Evolutionary conservation across 2,329 filamentous ascomycete genomes (phyloP), one percentile per base, ranked within the genome.

Genomic region (Diaporthe amygdali): DNA sequence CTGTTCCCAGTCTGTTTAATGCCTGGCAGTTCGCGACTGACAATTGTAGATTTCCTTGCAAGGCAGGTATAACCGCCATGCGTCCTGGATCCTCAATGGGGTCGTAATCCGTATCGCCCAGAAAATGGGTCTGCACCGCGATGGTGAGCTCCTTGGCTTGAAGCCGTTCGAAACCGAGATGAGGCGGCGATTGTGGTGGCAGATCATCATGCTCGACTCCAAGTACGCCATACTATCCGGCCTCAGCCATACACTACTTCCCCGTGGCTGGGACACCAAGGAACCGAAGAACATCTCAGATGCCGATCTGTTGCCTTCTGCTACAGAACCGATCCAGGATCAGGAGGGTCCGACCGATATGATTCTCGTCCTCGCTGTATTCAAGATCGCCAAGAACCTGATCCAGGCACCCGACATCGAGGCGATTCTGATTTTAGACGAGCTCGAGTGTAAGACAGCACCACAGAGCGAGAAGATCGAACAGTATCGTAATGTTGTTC

Each of bases 151-250:
- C 22, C 81, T 90, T 7, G 86, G 86, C 2, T 81, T 92, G 2
- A 83, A 86, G 0, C 88, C 90, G 0, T 91, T 92, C 74, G 90
- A 93, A 75, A 88, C 87, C 2, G 90, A 93, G 76, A 92, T 93
- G 84, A 86, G 90, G n/a, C 83, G 91, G 52, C 84, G 91, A 8
- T 83, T 92, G 25, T 93, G 91, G 91, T 91, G 89, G 90, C 86
- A 89, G 76, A 86, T 92, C 32, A 83, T 90, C 61, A 81, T 91
- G 69, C 82, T 89, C 66, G 89, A 91, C 73, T 82, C 85, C 52
- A 87, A 88, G 74, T 87, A 87, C 69, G 89, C 88, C 51, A 79
- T 90, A 70, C 81, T 88, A 70, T 90, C 89, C 5, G 89, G 89
- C 1, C 83, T 91, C 30, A 88, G 83, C 71, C 85, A 87, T 73